phyloP scores from a whole-genome alignment of 495 filamentous ascomycete species.

The Penicillium roqueforti region DNA sequence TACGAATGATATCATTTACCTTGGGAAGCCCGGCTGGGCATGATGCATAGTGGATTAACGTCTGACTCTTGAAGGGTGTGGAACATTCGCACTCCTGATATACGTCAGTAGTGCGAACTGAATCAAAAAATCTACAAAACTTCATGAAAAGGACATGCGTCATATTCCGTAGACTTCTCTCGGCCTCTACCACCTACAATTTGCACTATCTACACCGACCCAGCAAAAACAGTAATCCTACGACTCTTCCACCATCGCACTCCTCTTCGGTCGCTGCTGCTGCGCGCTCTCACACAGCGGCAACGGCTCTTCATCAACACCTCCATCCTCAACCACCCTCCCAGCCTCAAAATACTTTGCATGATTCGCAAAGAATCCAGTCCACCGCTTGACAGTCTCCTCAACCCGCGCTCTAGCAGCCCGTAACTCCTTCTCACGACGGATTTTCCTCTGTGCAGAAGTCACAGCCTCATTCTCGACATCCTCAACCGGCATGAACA shows the following conservation, averaged over 20 bases:
- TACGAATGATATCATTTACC: constrained; percentile 46
- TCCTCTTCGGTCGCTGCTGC: constrained; percentile 40
- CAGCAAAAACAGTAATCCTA: constrained; percentile 4
- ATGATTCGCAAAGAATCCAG: constrained; percentile 70
- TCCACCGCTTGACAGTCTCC: constrained; percentile 44
- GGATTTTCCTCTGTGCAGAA: constrained; percentile 51
- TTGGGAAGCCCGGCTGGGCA: constrained; percentile 42
- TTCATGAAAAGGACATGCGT: constrained; percentile 13
- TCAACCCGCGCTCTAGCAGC: constrained; percentile 40
- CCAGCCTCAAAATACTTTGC: constrained; percentile 73
- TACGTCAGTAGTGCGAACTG: constrained; percentile 32
- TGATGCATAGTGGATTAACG: constrained; percentile 37
- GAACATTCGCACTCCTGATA: constrained; percentile 29
- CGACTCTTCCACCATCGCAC: constrained; percentile 18
- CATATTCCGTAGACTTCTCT: constrained; percentile 5
- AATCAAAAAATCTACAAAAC: constrained; percentile 37
- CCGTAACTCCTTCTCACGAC: constrained; percentile 51
- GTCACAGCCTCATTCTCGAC: constrained; percentile 45
- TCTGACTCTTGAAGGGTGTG: constrained; percentile 33
- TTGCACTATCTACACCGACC: not conserved
- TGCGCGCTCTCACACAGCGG: constrained; percentile 46
- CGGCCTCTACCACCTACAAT: not conserved
- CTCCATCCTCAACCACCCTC: constrained; percentile 43
- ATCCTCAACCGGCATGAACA: constrained; percentile 77
- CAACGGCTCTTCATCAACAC: constrained; percentile 31